Conservation (phyloP, 2,329 filamentous ascomycete species). For the Stagonosporopsis rhizophila region DNA sequence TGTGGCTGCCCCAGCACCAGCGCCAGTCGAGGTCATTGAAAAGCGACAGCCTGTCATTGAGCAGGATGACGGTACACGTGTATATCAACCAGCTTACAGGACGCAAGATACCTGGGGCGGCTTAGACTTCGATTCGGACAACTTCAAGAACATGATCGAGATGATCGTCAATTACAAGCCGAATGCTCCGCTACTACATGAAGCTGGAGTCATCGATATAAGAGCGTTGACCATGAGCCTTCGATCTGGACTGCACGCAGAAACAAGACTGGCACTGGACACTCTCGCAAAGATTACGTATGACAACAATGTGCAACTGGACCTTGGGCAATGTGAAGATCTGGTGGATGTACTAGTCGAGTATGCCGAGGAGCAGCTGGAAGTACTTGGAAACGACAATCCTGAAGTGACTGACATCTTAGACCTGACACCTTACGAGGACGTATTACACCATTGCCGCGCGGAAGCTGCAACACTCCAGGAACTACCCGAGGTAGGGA, state of each 20-base stretch:
- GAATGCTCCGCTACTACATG: constrained; percentile 74
- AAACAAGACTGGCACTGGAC: constrained; percentile 89
- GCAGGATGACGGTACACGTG: constrained; percentile 36
- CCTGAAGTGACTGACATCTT: constrained; percentile 87
- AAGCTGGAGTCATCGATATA: constrained; percentile 89
- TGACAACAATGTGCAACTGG: constrained; percentile 42
- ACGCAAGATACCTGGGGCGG: constrained; percentile 40
- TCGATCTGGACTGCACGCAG: constrained; percentile 86
- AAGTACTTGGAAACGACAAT: constrained; percentile 82
- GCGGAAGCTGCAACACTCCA: constrained; percentile 75
- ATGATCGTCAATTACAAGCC: constrained; percentile 73
- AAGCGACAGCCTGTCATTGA: constrained; percentile 38
- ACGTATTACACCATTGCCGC: constrained; percentile 79
- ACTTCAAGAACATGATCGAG: constrained; percentile 77
- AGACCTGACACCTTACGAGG: constrained; percentile 83
- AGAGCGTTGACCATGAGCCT: constrained; percentile 87
- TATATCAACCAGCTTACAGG: constrained; percentile 41
- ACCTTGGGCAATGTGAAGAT: constrained; percentile 67
- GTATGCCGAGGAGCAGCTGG: constrained; percentile 87
- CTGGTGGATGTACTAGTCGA: constrained; percentile 87
- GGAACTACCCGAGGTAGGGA: constrained; percentile 76
- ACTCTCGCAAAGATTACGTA: constrained; percentile 76
- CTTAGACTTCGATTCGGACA: constrained; percentile 52
- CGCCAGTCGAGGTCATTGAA: constrained; percentile 25
- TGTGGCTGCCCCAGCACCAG: constrained; percentile 27